Evolutionary conservation across 2,329 filamentous ascomycete species (phyloP), one percentile per base, ranked within the genome.

Genomic region (Thielaviopsis punctulata): DNA sequence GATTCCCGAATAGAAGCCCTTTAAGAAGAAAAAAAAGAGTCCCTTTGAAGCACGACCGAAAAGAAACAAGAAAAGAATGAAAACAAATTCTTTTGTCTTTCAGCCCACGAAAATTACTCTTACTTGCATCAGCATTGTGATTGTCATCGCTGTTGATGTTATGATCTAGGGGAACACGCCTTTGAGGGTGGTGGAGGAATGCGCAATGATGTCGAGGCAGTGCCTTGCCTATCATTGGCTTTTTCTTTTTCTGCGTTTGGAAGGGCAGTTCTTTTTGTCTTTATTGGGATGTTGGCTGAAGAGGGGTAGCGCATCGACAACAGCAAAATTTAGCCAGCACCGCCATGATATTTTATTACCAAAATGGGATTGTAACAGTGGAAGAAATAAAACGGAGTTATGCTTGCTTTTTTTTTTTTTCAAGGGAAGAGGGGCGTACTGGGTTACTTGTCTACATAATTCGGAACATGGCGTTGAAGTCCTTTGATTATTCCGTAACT

Each of bases 391-490:
- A 41, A 18, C 36, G 36, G 36, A 19, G 36, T 41, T 41, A 41
- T 41, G n/a, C 36, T 41, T 41, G 36, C 36, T 41, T 41, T 41
- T 41, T 5, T 41, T n/a, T 41, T n/a, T n/a, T n/a, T n/a, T n/a
- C n/a, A n/a, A n/a, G n/a, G n/a, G n/a, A n/a, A n/a, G n/a, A 18
- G 36, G 36, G 36, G 36, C 36, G 36, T 41, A 41, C 36, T 41
- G 36, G 36, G n/a, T 41, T 41, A 41, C 19, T 9, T 41, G 15
- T 41, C 36, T 41, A 18, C 36, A 41, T 41, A 41, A 18, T 72
- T 80, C 53, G 70, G 73, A 2, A 82, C 78, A 0, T 66, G 79
- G 30, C 18, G 30, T 33, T 33, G 15, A 4, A 30, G 19, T 23
- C 9, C 4, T 18, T n/a, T 8, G 2, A 18, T 15, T 18, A 7